A percentile compares a stretch with the other conserved stretches of the same genome.
Evolutionary conservation across 169 alveolate species (phyloP).

Genomic region (Plasmodium chabaudi): DNA sequence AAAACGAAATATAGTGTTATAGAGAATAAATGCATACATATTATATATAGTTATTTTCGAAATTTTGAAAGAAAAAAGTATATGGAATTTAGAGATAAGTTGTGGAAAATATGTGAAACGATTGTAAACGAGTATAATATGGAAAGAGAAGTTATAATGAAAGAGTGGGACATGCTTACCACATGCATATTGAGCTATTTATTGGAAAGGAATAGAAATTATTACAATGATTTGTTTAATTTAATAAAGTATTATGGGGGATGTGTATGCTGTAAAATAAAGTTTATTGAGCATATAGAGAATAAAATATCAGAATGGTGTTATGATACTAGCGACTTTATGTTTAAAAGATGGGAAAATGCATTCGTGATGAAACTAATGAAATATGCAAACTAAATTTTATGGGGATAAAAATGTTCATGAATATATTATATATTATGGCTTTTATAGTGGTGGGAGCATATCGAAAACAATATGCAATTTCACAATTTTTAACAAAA

Average conservation of each 20-base stretch:
- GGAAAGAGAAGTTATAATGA: background rate
- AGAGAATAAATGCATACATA: background rate
- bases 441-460: too few species aligned
- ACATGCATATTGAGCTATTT: background rate
- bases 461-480: too few species aligned
- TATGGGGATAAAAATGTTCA: too few species aligned
- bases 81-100: background rate
- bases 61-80: constrained; percentile 3
- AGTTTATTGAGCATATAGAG: background rate
- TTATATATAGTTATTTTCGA: background rate
- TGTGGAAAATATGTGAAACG: constrained; percentile 4
- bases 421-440: too few species aligned
- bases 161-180: background rate
- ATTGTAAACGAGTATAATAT: background rate
- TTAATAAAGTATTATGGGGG: background rate
- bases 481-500: too few species aligned
- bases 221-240: background rate
- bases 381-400: background rate
- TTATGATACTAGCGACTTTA: background rate
- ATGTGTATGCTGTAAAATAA: background rate
- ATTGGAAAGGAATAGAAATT: background rate
- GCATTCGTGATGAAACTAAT: background rate
- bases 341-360: background rate
- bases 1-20: background rate
- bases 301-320: background rate